Percentiles rank a stretch among this genome's conserved stretches.
Conservation (phyloP, 1,284 basidiomycete species). For the Ustilago trichophora region DNA sequence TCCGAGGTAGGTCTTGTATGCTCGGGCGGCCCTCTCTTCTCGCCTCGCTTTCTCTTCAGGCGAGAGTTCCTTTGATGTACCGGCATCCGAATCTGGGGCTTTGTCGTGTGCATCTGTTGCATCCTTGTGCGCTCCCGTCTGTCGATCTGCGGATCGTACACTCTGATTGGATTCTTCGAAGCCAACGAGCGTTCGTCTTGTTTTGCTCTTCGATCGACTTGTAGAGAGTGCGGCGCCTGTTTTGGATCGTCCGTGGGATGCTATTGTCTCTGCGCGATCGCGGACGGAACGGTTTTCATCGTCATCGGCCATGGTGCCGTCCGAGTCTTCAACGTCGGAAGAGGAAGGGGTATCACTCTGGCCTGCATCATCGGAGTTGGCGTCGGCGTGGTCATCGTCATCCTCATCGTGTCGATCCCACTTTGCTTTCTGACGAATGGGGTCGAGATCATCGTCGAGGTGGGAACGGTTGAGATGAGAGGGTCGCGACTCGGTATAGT, state of each 20-base stretch:
- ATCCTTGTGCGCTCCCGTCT: slow-evolving; percentile 18
- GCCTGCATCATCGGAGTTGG: slow-evolving; percentile 9
- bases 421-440: slow-evolving; percentile 42
- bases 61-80: slow-evolving; percentile 38
- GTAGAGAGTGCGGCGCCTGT: slow-evolving; percentile 7
- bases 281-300: slow-evolving; percentile 30
- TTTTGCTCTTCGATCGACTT: slow-evolving; percentile 26
- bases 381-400: slow-evolving; percentile 24
- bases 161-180: slow-evolving; percentile 30
- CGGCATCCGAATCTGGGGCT: slow-evolving; percentile 35
- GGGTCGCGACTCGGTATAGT: slow-evolving; percentile 45
- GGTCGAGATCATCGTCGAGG: slow-evolving; percentile 41
- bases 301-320: slow-evolving; percentile 29
- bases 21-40: slow-evolving; percentile 35
- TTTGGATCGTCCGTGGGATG: slow-evolving; percentile 23
- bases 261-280: slow-evolving; percentile 26
- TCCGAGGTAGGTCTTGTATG: slow-evolving; percentile 75
- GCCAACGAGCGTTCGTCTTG: slow-evolving; percentile 9
- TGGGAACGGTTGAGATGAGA: slow-evolving; percentile 1
- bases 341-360: slow-evolving; percentile 45
- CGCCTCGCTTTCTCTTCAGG: slow-evolving; percentile 37
- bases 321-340: slow-evolving; percentile 46
- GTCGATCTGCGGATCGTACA: slow-evolving; percentile 25
- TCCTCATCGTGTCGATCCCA: slow-evolving; percentile 44
- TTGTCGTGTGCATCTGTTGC: slow-evolving; percentile 12